Evolutionary conservation across 805 yeast species (phyloP).

Genomic region (Candida yuanshanica): DNA sequence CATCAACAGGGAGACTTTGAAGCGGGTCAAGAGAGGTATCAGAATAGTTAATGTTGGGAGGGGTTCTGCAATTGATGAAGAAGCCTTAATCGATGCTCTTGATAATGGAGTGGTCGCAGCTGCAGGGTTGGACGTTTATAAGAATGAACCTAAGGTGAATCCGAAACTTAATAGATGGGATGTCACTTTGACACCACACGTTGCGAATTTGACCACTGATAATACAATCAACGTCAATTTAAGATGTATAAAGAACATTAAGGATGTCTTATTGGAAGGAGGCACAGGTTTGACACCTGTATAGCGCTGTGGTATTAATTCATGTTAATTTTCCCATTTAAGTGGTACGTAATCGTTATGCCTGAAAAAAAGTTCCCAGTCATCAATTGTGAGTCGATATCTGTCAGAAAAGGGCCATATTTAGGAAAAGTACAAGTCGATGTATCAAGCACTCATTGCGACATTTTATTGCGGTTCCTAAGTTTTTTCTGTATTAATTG

Average conservation of each 20-base stretch:
- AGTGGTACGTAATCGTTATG: no score
- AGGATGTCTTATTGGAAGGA: constrained; percentile 35
- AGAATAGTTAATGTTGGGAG: constrained; percentile 72
- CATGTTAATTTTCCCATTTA: no score
- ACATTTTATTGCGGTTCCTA: no score
- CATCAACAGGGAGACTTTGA: constrained; percentile 43
- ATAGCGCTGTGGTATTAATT: no score
- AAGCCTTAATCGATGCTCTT: constrained; percentile 57
- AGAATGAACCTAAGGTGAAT: constrained; percentile 54
- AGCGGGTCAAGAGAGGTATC: constrained; percentile 44
- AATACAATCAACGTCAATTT: constrained; percentile 41
- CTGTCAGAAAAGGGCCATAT: no score
- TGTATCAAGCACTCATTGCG: no score
- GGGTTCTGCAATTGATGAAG: constrained; percentile 63
- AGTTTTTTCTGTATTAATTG: no score
- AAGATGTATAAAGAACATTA: constrained; percentile 49
- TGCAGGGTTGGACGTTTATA: constrained; percentile 72
- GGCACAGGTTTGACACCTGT: constrained; percentile 30
- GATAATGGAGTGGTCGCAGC: constrained; percentile 53
- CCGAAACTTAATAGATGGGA: constrained; percentile 51
- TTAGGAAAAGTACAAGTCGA: no score
- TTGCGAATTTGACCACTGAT: constrained; percentile 60
- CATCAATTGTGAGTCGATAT: no score
- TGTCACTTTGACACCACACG: constrained; percentile 63
- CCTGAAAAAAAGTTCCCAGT: no score